phyloP scores from a whole-genome alignment of 257 asterid species.

The Nicotiana knightiana region DNA sequence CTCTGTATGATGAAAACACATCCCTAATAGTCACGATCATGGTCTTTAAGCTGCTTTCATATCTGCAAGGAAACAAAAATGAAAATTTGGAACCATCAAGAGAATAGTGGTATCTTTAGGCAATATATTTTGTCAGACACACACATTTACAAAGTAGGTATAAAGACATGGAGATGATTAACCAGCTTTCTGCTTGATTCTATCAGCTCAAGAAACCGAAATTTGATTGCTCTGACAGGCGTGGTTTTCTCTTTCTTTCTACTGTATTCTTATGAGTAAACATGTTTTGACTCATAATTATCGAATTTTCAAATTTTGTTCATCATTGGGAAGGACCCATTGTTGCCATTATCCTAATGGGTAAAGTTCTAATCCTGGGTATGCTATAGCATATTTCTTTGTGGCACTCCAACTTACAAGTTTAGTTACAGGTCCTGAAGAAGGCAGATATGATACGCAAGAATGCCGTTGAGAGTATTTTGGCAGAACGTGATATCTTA shows the following conservation, averaged over 20 bases:
- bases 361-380: not conserved
- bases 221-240: not conserved
- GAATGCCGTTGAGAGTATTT: slow-evolving; percentile 98
- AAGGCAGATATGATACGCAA: slow-evolving; percentile 99
- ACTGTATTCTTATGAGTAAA: not conserved
- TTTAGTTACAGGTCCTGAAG: slow-evolving; percentile 67
- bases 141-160: not conserved
- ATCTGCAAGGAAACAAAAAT: slow-evolving; percentile 3
- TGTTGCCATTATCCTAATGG: not conserved
- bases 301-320: not conserved
- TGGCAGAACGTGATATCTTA: slow-evolving; percentile 97
- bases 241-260: not conserved
- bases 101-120: not conserved
- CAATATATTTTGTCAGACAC: not conserved
- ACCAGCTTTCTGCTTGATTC: not conserved
- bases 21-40: not conserved
- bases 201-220: slow-evolving; percentile 3
- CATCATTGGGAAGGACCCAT: not conserved
- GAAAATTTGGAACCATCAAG: not conserved
- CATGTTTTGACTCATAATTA: not conserved
- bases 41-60: not conserved
- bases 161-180: not conserved
- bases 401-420: slow-evolving; percentile 2
- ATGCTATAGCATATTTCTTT: not conserved
- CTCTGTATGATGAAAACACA: not conserved